These are phyloP conservation scores for Fusarium sp. DNA, from an alignment of 2,329 filamentous ascomycete genomes.

Conservation along the genomic window DNA sequence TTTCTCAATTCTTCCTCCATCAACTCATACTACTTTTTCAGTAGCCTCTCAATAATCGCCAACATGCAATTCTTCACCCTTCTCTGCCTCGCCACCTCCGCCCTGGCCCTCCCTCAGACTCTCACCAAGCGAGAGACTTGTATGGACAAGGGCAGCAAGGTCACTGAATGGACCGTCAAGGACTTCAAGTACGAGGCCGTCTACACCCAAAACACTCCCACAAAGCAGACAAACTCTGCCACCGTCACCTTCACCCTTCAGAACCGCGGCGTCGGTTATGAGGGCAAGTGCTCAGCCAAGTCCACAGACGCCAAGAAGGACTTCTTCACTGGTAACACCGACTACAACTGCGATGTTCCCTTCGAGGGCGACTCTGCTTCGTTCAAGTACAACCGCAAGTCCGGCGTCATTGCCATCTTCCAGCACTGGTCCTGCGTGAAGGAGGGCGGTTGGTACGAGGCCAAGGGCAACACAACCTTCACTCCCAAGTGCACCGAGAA, in stretches of 20 bases:
- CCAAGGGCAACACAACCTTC: constrained; percentile 42
- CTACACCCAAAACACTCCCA: constrained; percentile 58
- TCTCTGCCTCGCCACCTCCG: constrained; percentile 43
- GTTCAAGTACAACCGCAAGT: constrained; percentile 56
- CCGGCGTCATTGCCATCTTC: constrained; percentile 52
- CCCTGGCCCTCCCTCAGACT: constrained; percentile 40
- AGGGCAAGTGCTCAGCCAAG: constrained; percentile 52
- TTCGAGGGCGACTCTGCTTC: constrained; percentile 44
- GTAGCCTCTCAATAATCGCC: constrained; percentile 2
- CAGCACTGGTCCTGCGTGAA: constrained; percentile 61
- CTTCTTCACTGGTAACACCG: constrained; percentile 60
- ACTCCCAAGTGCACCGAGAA: constrained; percentile 43
- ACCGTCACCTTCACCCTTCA: constrained; percentile 58
- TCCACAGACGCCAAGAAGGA: constrained; percentile 55
- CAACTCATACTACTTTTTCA: background rate
- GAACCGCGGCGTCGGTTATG: constrained; percentile 56
- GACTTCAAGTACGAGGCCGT: constrained; percentile 59
- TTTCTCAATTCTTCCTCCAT: background rate
- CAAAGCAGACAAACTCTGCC: constrained; percentile 59
- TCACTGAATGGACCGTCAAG: constrained; percentile 52
- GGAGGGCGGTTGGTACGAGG: constrained; percentile 48
- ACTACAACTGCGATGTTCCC: constrained; percentile 55
- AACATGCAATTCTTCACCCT: constrained; percentile 42
- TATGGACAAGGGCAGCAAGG: constrained; percentile 35
- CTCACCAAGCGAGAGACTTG: constrained; percentile 32